Base-by-base conservation (phyloP, 2,329 filamentous ascomycete genomes). In the Scytalidium lignicola region DNA sequence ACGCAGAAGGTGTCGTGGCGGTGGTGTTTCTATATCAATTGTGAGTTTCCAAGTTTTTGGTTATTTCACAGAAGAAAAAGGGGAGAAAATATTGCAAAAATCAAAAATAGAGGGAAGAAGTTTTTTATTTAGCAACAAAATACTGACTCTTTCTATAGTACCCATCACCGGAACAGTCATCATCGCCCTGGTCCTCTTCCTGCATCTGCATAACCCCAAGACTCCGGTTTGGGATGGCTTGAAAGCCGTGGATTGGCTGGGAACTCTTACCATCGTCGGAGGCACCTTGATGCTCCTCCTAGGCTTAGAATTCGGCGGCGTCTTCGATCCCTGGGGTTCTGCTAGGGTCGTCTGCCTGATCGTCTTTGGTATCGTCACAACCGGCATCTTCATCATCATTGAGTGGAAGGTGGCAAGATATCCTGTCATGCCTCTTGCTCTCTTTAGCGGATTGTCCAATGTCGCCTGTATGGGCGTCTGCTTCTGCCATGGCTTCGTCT, bases 261-360 rank as follows among this genome's bases (percentile, higher is more conserved):
- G 86, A 1, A 81, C 78, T 1, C 47, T 85, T 10, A 70, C 78
- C 2, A 76, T 85, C 15, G 71, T 79, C 15, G 86, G 86, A 40
- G 88, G 85, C 18, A 91, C 88, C 0, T 73, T 95, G 18, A 92
- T 95, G 88, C 75, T 95, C 55, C 79, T 96, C 3, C 81, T 96
- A 40, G 91, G 90, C 0, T 79, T 96, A 10, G 86, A 95, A 62
- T 89, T 92, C 53, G 91, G 90, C 48, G 90, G 89, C 44, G 79
- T 90, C 46, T 74, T 75, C 19, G 81, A 80, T 55, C 85, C 90
- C 1, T 90, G 63, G 64, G 37, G 43, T 19, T 65, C 62, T 10
- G 54, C 57, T 3, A 61, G 48, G 6, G 63, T 65, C 2, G 56
- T 65, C 40, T 64, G 62, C 50, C 45, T 65, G 79, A 84, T 46